These are phyloP conservation scores for Entomortierella chlamydospora DNA, from an alignment of 192 early-diverging fungal genomes.

Conservation along the genomic window DNA sequence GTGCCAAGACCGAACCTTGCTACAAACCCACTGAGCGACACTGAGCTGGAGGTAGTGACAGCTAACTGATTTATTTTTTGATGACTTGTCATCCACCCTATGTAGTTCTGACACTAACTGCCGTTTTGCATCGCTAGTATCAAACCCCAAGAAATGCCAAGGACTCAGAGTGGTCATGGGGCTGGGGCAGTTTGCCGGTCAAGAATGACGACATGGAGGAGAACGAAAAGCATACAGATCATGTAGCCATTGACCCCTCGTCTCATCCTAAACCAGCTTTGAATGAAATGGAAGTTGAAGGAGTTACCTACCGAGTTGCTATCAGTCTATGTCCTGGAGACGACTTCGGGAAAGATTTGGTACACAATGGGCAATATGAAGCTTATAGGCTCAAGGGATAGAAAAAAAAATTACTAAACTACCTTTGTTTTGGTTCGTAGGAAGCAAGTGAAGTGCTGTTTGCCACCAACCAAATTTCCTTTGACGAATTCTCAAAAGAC, in stretches of 20 bases:
- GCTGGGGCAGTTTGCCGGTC: constrained; percentile 77
- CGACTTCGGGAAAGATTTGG: constrained; percentile 58
- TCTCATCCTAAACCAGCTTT: constrained; percentile 20
- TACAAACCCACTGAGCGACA: constrained; percentile 64
- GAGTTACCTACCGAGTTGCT: constrained; percentile 56
- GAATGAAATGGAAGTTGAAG: constrained; percentile 47
- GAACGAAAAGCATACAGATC: constrained; percentile 3
- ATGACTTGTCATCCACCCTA: too few species aligned
- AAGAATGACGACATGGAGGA: constrained; percentile 47
- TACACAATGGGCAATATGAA: background rate
- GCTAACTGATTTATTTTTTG: too few species aligned
- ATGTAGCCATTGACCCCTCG: constrained; percentile 18
- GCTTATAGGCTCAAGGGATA: too few species aligned
- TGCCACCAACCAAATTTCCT: constrained; percentile 30
- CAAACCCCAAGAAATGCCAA: constrained; percentile 28
- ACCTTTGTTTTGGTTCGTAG: background rate
- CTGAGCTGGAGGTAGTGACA: constrained; percentile 62
- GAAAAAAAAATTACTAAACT: too few species aligned
- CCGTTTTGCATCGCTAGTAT: constrained; percentile 12
- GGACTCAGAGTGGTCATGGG: constrained; percentile 71
- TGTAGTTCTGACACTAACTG: too few species aligned
- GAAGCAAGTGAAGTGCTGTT: constrained; percentile 32
- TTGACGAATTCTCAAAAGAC: constrained; percentile 35
- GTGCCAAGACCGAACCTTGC: constrained; percentile 14
- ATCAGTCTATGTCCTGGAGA: constrained; percentile 66